Conservation (phyloP, 768 basidiomycete genomes). For the Trametes cingulata region DNA sequence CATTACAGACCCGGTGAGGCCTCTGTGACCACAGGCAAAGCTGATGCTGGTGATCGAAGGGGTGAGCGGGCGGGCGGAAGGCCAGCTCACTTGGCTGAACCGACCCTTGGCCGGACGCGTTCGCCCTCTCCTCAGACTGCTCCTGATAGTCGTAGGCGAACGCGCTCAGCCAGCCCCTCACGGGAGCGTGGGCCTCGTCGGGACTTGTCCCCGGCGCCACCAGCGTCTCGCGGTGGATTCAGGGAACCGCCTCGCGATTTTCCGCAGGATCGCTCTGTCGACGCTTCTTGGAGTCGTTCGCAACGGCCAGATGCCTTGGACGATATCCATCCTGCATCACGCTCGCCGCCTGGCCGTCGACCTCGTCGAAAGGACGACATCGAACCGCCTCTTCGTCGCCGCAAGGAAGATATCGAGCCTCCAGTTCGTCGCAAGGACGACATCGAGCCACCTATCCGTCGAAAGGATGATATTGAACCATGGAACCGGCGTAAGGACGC, state of each 20-base stretch:
- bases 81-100: neutral
- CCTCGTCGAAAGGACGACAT: slow-evolving; percentile 14
- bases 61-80: slow-evolving; percentile 10
- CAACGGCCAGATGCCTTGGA: neutral
- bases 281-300: slow-evolving; percentile 3
- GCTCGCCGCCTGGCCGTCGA: neutral
- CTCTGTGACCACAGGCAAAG: slow-evolving; percentile 1
- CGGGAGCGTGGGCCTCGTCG: slow-evolving; percentile 19
- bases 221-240: slow-evolving; percentile 11
- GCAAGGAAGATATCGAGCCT: slow-evolving; percentile 14
- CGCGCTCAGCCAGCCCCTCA: slow-evolving; percentile 25
- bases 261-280: slow-evolving; percentile 2
- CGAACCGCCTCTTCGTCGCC: slow-evolving; percentile 11
- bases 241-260: slow-evolving; percentile 10
- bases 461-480: slow-evolving; percentile 16
- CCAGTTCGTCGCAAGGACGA: slow-evolving; percentile 14
- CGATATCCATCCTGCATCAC: neutral
- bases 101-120: slow-evolving; percentile 3
- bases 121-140: slow-evolving; percentile 4
- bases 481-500: slow-evolving; percentile 10
- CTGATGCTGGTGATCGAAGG: slow-evolving; percentile 14
- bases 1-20: slow-evolving; percentile 58
- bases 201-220: slow-evolving; percentile 18
- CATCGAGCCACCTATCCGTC: neutral
- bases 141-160: slow-evolving; percentile 11